Evolutionary conservation across 2,329 filamentous ascomycete genomes (phyloP).

Genomic region (Zymoseptoria ardabiliae): DNA sequence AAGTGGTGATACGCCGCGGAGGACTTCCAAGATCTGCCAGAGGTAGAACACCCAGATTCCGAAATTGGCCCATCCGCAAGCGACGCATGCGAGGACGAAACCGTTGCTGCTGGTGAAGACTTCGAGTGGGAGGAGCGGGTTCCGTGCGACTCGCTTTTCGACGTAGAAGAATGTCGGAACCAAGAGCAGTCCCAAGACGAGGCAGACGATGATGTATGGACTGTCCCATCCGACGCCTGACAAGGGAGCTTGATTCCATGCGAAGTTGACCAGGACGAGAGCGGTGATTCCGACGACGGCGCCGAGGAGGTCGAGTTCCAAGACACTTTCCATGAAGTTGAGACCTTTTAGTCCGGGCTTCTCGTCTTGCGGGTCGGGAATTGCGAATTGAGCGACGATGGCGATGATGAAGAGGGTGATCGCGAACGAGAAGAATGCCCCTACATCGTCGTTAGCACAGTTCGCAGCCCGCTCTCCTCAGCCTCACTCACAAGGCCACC

Average conservation of each 20-base stretch:
- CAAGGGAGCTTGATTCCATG: constrained; percentile 27
- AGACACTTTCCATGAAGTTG: constrained; percentile 8
- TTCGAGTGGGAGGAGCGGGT: constrained; percentile 22
- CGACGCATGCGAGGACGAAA: constrained; percentile 25
- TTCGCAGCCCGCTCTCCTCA: constrained; percentile 13
- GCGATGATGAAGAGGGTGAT: constrained; percentile 15
- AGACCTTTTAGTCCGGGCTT: constrained; percentile 13
- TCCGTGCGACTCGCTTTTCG: constrained; percentile 17
- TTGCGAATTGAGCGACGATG: constrained; percentile 16
- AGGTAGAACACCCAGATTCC: constrained; percentile 28
- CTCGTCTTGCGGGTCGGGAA: constrained; percentile 19
- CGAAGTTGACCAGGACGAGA: constrained; percentile 26
- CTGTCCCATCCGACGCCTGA: constrained; percentile 24
- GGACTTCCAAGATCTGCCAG: constrained; percentile 43
- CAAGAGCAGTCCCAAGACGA: constrained; percentile 23
- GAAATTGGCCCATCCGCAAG: constrained; percentile 24
- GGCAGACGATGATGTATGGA: constrained; percentile 21
- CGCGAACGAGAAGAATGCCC: constrained; percentile 19
- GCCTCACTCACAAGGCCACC: constrained; percentile 21
- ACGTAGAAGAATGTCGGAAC: constrained; percentile 23
- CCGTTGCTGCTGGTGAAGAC: constrained; percentile 21
- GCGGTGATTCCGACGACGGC: constrained; percentile 22
- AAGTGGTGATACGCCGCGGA: constrained; percentile 37
- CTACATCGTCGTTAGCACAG: background rate
- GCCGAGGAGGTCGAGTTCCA: constrained; percentile 23